Conservation (phyloP, 257 asterid genomes). For the Jaltomata sinuosa region DNA sequence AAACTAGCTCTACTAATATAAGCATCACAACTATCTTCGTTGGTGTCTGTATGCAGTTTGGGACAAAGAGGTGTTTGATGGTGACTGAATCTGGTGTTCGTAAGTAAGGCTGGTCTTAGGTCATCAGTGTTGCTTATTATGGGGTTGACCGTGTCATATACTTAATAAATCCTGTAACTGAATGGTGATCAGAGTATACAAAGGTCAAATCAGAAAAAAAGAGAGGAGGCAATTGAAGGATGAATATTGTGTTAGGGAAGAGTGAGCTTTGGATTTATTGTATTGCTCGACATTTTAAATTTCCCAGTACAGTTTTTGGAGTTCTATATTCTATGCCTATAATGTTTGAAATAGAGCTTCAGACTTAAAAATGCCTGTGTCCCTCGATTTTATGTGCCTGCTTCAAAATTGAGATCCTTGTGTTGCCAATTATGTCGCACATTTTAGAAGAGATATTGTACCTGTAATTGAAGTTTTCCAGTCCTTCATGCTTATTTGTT, state of each 20-base stretch:
- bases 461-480: background rate
- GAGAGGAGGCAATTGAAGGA: background rate
- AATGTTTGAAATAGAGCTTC: background rate
- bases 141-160: background rate
- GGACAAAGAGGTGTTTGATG: background rate
- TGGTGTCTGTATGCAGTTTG: background rate
- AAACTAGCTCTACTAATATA: background rate
- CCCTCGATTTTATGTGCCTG: background rate
- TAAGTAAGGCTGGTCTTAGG: background rate
- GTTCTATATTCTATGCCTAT: background rate
- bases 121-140: background rate
- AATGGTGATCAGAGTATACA: background rate
- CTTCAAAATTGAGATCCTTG: background rate
- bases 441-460: background rate
- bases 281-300: background rate
- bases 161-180: background rate
- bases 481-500: background rate
- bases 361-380: background rate
- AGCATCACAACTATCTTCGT: background rate
- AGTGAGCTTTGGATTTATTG: background rate
- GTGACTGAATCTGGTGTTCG: background rate
- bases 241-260: background rate
- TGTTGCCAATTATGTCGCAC: background rate
- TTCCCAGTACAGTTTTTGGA: background rate
- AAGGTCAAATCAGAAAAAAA: background rate